Evolutionary conservation across 768 basidiomycete genomes (phyloP).

Genomic region (Auriscalpium orientale): DNA sequence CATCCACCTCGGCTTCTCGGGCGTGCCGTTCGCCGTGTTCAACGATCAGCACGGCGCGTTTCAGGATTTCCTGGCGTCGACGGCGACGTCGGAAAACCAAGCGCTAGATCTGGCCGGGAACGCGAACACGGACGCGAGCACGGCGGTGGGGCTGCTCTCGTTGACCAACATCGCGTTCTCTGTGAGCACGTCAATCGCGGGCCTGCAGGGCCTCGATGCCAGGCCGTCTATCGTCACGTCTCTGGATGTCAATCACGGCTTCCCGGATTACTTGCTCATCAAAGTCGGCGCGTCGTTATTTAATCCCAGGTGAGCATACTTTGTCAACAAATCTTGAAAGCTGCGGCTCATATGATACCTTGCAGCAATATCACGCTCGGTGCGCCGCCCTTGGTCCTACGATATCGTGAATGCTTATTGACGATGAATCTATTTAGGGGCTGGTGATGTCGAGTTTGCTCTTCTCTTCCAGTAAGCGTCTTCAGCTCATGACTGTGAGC

Average conservation of each 20-base stretch:
- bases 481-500: background rate
- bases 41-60: conserved; percentile 43
- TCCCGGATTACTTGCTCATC: conserved; percentile 59
- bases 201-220: conserved; percentile 56
- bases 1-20: conserved; percentile 50
- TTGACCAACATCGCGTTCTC: conserved; percentile 51
- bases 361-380: conserved; percentile 33
- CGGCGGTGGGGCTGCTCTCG: conserved; percentile 57
- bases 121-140: conserved; percentile 46
- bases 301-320: conserved; percentile 48
- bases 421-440: conserved; percentile 31
- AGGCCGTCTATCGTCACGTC: conserved; percentile 48
- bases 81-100: conserved; percentile 40
- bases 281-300: conserved; percentile 51
- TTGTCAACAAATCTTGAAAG: too few species aligned
- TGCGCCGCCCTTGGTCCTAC: background rate
- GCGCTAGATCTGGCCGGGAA: conserved; percentile 46
- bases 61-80: conserved; percentile 52
- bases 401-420: background rate
- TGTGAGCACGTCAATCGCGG: conserved; percentile 50
- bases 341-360: too few species aligned
- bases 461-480: conserved; percentile 45
- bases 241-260: conserved; percentile 64
- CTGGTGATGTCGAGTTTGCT: conserved; percentile 56
- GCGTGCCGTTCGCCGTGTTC: conserved; percentile 54